Conservation (phyloP, 495 filamentous ascomycete genomes). For the Cercophora newfieldiana region DNA sequence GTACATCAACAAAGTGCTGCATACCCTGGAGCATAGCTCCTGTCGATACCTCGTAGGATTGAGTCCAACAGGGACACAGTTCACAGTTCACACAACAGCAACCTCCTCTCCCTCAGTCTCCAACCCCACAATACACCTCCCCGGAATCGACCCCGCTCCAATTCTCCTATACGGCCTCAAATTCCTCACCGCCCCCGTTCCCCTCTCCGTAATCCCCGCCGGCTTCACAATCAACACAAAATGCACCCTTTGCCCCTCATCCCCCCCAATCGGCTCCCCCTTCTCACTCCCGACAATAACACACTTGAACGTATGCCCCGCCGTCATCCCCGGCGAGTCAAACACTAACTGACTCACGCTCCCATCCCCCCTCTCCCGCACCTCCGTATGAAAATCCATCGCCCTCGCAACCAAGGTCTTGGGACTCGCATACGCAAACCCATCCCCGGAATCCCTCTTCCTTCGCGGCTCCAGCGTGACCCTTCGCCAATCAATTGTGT, state of each 20-base stretch:
- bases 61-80: too few species aligned
- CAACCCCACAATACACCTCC: neutral
- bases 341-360: neutral
- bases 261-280: neutral
- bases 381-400: neutral
- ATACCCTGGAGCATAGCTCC: too few species aligned
- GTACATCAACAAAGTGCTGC: too few species aligned
- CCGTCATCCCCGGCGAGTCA: neutral
- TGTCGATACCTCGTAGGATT: too few species aligned
- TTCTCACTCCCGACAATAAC: constrained; percentile 4
- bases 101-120: neutral
- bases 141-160: neutral
- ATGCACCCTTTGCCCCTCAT: neutral
- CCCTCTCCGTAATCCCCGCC: too few species aligned
- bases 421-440: neutral
- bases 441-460: neutral
- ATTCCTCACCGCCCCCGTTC: neutral
- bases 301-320: neutral
- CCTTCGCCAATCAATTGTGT: neutral
- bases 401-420: neutral
- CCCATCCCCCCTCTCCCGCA: neutral
- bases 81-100: neutral
- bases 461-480: neutral
- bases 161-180: constrained; percentile 4
- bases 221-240: neutral